Conservation (phyloP, 73 alveolate genomes). For the Tetrahymena elliotti region DNA sequence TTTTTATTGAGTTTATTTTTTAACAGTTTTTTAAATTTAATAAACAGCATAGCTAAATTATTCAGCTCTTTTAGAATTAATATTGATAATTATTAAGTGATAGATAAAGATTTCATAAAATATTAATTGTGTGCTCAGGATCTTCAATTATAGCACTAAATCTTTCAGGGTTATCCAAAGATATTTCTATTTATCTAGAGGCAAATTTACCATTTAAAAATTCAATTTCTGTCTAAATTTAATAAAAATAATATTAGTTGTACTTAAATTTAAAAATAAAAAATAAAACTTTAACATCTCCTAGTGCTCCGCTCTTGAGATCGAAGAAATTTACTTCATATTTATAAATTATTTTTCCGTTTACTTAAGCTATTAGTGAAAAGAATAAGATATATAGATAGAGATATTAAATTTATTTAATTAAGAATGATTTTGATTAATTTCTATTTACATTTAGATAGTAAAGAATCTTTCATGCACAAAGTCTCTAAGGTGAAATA, state of each 20-base stretch:
- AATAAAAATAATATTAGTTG: neutral
- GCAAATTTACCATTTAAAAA: neutral
- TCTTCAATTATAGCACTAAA: neutral
- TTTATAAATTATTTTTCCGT: neutral
- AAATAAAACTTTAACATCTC: neutral
- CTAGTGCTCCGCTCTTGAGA: neutral
- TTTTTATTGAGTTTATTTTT: too few species aligned
- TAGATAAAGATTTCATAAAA: neutral
- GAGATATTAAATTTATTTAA: too few species aligned
- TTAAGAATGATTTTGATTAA: neutral
- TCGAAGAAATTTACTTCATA: neutral
- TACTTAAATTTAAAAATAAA: neutral
- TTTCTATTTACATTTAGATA: neutral
- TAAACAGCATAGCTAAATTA: too few species aligned
- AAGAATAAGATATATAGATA: too few species aligned
- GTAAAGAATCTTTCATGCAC: neutral
- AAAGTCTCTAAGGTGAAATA: neutral
- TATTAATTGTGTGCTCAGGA: neutral
- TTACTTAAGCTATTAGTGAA: neutral
- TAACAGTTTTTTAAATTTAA: too few species aligned
- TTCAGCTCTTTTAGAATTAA: too few species aligned
- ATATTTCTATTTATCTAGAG: neutral
- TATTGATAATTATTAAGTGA: too few species aligned
- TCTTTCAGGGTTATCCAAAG: neutral
- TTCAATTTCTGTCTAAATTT: neutral